Evolutionary conservation across 768 basidiomycete genomes (phyloP).

Genomic region (Boletus vinaceobasis): DNA sequence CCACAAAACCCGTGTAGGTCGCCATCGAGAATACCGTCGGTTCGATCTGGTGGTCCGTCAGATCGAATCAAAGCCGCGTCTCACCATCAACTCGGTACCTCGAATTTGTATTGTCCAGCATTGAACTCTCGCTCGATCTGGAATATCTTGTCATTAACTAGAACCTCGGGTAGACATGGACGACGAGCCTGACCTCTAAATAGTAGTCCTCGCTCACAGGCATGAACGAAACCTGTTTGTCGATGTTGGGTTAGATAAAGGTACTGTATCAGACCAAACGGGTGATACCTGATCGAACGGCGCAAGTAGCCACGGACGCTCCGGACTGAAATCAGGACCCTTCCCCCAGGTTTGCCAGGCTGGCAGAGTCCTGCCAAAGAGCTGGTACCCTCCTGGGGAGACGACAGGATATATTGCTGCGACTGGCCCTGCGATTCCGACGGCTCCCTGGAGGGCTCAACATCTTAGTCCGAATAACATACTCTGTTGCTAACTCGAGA

Average conservation of each 20-base stretch:
- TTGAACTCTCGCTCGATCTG: slow-evolving; percentile 52
- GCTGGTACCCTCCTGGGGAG: slow-evolving; percentile 63
- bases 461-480: slow-evolving; percentile 24
- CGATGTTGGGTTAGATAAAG: too few species aligned
- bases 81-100: slow-evolving; percentile 32
- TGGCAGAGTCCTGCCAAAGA: slow-evolving; percentile 61
- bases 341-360: slow-evolving; percentile 64
- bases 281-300: slow-evolving; percentile 56
- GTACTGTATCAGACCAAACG: too few species aligned
- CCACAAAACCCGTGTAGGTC: slow-evolving; percentile 43
- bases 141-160: background rate
- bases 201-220: slow-evolving; percentile 48
- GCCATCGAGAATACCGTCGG: slow-evolving; percentile 50
- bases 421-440: slow-evolving; percentile 44
- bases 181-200: slow-evolving; percentile 34
- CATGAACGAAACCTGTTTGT: slow-evolving; percentile 47
- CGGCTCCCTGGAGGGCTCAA: slow-evolving; percentile 52
- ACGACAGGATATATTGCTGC: slow-evolving; percentile 65
- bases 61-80: slow-evolving; percentile 1
- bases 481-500: slow-evolving; percentile 33
- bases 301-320: slow-evolving; percentile 56
- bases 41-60: slow-evolving; percentile 43
- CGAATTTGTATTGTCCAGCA: slow-evolving; percentile 49
- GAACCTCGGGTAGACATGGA: background rate
- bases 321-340: slow-evolving; percentile 43